Base-by-base conservation (phyloP, 768 basidiomycete species). In the Mycena galopus region DNA sequence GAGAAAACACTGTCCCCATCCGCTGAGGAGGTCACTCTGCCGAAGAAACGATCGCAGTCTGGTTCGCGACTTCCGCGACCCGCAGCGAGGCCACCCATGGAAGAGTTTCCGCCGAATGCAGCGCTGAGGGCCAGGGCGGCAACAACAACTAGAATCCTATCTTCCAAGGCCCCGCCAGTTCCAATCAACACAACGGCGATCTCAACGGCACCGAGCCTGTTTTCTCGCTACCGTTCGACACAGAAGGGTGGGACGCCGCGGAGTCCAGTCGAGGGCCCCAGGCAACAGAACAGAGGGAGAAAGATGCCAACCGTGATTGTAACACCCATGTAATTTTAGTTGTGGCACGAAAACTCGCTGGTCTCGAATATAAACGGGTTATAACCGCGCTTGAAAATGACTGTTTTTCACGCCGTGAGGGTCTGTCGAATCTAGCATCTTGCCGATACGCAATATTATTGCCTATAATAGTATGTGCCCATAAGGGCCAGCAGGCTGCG, bases 11-110 rank as follows among this genome's bases (percentile, higher is more conserved):
- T 25, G 4, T 50, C 14, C 19, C 42, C 67, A 12, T 17, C 61
- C 8, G 30, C 35, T 32, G 21, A 14, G n/a, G 27, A 50, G 29
- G 60, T 35, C 29, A 53, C 16, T 29, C 4, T 42, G 37, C 63
- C 25, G 30, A 47, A 37, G 23, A 72, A 72, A 57, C 58, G 71
- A 39, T 67, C 71, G 4, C 71, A 72, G 16, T 72, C 71, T n/a
- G 59, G 59, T 10, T 67, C 71, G 32, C 71, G 65, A 2, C 30
- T 72, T 62, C 71, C 71, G 12, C 71, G 65, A 10, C 53, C 59
- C 3, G 19, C 51, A 30, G 51, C 63, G 11, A 35, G 69, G 25
- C 33, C 29, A 27, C 5, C 33, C 33, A 55, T 19, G 21, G 42
- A 47, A 16, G n/a, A 29, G 29, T 39, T 42, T 23, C 57, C 33